Conservation (phyloP, 345 rosid genomes). For the Eucalyptus urophylla region DNA sequence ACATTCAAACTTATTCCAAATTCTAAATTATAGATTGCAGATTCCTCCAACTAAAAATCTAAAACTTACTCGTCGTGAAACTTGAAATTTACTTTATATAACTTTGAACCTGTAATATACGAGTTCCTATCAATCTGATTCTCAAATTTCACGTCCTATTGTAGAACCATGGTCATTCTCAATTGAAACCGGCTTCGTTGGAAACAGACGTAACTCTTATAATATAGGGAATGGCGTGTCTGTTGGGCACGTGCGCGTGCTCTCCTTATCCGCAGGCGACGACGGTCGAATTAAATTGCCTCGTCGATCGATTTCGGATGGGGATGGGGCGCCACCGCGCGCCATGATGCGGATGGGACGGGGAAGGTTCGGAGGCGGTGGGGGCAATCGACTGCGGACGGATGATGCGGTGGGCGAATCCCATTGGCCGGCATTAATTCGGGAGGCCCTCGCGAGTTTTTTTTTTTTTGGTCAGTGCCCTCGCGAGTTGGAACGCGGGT, state of each 20-base stretch:
- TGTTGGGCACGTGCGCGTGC: not conserved
- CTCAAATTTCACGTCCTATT: too few relatives aligned
- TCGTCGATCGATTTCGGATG: not conserved
- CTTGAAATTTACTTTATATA: too few relatives aligned
- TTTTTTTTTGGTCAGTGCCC: too few relatives aligned
- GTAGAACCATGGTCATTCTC: accelerated
- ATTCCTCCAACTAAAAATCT: too few relatives aligned
- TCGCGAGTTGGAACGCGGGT: too few relatives aligned
- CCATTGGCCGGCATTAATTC: not conserved
- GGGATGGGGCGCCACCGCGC: too few relatives aligned
- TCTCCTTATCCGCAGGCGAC: not conserved
- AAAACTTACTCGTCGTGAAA: accelerated
- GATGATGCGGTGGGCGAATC: not conserved
- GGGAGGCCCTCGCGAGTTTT: not conserved
- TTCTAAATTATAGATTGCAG: accelerated
- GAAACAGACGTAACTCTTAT: too few relatives aligned
- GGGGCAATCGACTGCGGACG: too few relatives aligned
- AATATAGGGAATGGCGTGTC: not conserved
- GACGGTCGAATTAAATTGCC: not conserved
- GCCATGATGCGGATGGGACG: too few relatives aligned
- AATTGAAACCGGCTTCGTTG: accelerated
- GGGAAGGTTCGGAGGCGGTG: too few relatives aligned
- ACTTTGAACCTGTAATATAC: accelerated
- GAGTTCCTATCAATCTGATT: too few relatives aligned
- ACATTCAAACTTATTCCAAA: accelerated